Conservation (phyloP, 2,329 filamentous ascomycete species). For the Hirsutella rhossiliensis region DNA sequence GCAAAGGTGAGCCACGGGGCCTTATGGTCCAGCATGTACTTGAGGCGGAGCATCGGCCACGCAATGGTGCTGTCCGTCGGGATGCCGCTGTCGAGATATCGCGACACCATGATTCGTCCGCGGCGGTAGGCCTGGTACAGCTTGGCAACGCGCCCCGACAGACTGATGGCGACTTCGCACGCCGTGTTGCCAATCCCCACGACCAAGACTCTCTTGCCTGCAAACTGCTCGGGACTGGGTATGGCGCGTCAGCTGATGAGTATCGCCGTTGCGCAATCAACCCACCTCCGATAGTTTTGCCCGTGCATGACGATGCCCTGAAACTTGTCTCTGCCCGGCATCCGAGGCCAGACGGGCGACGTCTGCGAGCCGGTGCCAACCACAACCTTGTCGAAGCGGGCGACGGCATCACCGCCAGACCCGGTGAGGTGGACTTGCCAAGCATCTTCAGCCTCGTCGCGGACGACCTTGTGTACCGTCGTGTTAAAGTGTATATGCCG, state of each 20-base stretch:
- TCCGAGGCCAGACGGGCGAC: conserved; percentile 21
- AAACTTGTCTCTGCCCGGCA: conserved; percentile 20
- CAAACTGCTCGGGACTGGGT: conserved; percentile 9
- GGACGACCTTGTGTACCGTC: conserved; percentile 8
- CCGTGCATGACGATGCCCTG: conserved; percentile 12
- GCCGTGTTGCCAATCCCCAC: conserved; percentile 31
- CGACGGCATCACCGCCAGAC: conserved; percentile 1
- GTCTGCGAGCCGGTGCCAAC: conserved; percentile 23
- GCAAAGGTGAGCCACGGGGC: not conserved
- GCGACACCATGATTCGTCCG: conserved; percentile 9
- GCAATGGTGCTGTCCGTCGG: conserved; percentile 2
- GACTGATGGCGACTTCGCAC: conserved; percentile 15
- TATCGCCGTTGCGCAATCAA: not conserved
- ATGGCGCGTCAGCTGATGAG: not conserved
- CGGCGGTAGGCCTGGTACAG: conserved; percentile 13
- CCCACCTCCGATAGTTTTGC: conserved; percentile 1
- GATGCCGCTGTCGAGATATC: conserved; percentile 5
- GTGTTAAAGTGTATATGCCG: conserved; percentile 15
- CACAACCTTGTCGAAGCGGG: conserved; percentile 25
- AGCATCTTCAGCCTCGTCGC: conserved; percentile 2
- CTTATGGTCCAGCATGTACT: conserved; percentile 3
- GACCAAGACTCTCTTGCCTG: conserved; percentile 26
- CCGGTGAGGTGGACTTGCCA: conserved; percentile 1
- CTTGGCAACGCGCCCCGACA: conserved; percentile 15
- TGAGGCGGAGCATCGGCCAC: conserved; percentile 2